Conservation (phyloP, 2,329 filamentous ascomycete genomes). For the Trichoderma sp. region DNA sequence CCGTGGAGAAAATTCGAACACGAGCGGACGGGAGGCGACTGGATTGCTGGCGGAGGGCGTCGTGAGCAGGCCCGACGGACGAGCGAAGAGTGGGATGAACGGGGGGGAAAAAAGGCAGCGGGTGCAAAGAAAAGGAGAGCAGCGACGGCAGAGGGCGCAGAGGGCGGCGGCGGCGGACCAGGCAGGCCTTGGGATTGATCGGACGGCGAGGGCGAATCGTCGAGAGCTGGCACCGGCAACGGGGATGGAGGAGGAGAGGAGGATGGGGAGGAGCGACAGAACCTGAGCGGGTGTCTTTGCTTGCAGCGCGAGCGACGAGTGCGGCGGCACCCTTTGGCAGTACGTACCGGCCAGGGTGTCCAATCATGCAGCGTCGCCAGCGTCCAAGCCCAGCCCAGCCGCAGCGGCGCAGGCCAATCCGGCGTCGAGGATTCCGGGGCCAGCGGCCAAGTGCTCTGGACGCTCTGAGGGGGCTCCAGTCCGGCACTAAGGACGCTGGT, state of each 20-base stretch:
- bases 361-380: conserved; percentile 14
- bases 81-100: conserved; percentile 16
- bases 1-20: conserved; percentile 37
- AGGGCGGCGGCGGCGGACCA: neutral
- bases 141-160: conserved; percentile 21
- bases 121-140: conserved; percentile 26
- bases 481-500: neutral
- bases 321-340: conserved; percentile 29
- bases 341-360: conserved; percentile 34
- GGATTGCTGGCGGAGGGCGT: conserved; percentile 26
- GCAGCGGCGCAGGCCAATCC: conserved; percentile 21
- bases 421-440: conserved; percentile 20
- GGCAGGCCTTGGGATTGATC: conserved; percentile 20
- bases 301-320: conserved; percentile 28
- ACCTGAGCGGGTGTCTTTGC: conserved; percentile 36
- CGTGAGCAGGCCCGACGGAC: conserved; percentile 6
- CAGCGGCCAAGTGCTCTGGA: neutral
- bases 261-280: conserved; percentile 43
- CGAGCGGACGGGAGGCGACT: conserved; percentile 31
- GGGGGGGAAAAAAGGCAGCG: conserved; percentile 24
- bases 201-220: conserved; percentile 25
- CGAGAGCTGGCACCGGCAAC: conserved; percentile 38
- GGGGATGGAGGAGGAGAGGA: conserved; percentile 39
- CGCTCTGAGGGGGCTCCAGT: conserved; percentile 8
- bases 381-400: conserved; percentile 21